A percentile compares a stretch with the other conserved stretches of the same genome.
Conservation (phyloP, 2,329 filamentous ascomycete species). For the Coniochaeta hoffmannii region DNA sequence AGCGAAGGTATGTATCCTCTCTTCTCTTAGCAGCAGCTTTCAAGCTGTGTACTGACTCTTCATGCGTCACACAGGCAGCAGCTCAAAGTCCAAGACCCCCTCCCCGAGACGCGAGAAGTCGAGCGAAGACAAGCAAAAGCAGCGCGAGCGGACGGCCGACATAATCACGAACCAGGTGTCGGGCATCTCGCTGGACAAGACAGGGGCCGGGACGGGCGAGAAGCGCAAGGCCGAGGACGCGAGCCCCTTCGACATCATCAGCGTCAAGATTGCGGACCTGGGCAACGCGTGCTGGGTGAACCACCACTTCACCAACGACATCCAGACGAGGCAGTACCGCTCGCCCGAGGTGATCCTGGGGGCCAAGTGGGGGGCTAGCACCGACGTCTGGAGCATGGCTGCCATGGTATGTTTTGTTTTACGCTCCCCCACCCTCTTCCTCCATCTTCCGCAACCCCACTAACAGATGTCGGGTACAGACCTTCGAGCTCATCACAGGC, state of each 20-base stretch:
- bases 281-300: constrained; percentile 98
- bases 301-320: constrained; percentile 98
- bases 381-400: constrained; percentile 99
- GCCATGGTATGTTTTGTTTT: constrained; percentile 76
- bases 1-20: constrained; percentile 56
- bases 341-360: constrained; percentile 96
- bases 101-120: constrained; percentile 34
- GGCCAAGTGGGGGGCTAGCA: constrained; percentile 98
- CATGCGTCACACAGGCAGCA: constrained; percentile 19
- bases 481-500: constrained; percentile 95
- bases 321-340: constrained; percentile 94
- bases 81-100: constrained; percentile 30
- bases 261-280: constrained; percentile 96
- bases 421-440: not conserved
- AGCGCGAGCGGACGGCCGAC: constrained; percentile 89
- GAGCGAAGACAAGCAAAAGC: constrained; percentile 60
- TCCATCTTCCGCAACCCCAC: not conserved
- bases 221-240: constrained; percentile 55
- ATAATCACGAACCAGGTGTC: constrained; percentile 88
- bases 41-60: not conserved
- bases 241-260: constrained; percentile 66
- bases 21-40: not conserved
- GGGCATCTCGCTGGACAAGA: constrained; percentile 85
- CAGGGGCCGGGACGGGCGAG: constrained; percentile 38
- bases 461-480: constrained; percentile 39